A percentile compares a stretch with the other conserved stretches of the same genome.
Conservation (phyloP, 768 basidiomycete genomes). For the Trichaptum fuscoviolaceum region DNA sequence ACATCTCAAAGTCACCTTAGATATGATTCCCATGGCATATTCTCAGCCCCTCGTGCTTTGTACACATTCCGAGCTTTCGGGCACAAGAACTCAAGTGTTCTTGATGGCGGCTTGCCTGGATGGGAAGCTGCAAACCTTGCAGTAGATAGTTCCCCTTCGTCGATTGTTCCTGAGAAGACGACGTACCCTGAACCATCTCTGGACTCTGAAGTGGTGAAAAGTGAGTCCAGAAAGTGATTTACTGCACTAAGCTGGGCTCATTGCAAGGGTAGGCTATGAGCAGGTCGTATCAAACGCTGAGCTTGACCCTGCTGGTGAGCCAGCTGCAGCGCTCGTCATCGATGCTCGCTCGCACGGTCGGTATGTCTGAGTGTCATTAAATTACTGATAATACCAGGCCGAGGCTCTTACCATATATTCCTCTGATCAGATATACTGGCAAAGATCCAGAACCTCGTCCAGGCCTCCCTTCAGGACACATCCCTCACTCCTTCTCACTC, state of each 20-base stretch:
- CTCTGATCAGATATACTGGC: slow-evolving; percentile 60
- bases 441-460: slow-evolving; percentile 85
- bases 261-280: slow-evolving; percentile 56
- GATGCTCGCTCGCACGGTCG: slow-evolving; percentile 86
- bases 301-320: slow-evolving; percentile 36
- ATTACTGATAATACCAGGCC: not conserved
- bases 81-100: slow-evolving; percentile 77
- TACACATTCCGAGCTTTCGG: slow-evolving; percentile 95
- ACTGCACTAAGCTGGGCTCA: slow-evolving; percentile 5
- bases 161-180: slow-evolving; percentile 21
- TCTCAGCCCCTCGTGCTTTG: slow-evolving; percentile 87
- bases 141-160: slow-evolving; percentile 35
- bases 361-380: slow-evolving; percentile 29
- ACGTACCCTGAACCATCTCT: slow-evolving; percentile 52
- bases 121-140: slow-evolving; percentile 68
- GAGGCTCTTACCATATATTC: slow-evolving; percentile 9
- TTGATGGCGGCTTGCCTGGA: slow-evolving; percentile 88
- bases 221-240: slow-evolving; percentile 28
- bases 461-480: slow-evolving; percentile 86
- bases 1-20: slow-evolving; percentile 30
- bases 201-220: slow-evolving; percentile 45
- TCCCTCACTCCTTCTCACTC: slow-evolving; percentile 79
- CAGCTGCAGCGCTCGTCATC: slow-evolving; percentile 62
- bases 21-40: slow-evolving; percentile 88
- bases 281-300: slow-evolving; percentile 71